Base-by-base conservation (phyloP, 345 rosid genomes). In the Orychophragmus violaceus region DNA sequence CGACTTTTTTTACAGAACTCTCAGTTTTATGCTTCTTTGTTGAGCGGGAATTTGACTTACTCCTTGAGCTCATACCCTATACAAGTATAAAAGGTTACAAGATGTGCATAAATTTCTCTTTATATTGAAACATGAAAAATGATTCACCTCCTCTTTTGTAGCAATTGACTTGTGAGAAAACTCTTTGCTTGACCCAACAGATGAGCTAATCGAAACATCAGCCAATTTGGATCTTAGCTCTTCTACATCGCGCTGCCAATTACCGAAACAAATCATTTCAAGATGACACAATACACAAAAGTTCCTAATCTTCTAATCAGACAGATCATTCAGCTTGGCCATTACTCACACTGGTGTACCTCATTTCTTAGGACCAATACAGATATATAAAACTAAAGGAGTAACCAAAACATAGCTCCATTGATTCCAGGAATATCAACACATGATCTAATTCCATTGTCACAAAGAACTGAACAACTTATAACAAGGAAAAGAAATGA, bases 221-320 rank as follows among this genome's bases (percentile, higher is more conserved):
- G 66, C 76, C 41, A 74, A 50, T 71, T 87, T 87, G 55, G 53
- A 59, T 56, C 79, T 83, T 71, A 86, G 68, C 55, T 83, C 87
- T 70, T 81, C 85, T 14, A 90, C 82, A 77, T 86, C 88, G 52
- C 81, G 71, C 98, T 87, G 88, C 59, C 63, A 75, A 27, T 63
- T 55, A 37, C 22, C 9, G 6, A 55, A 16, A 48, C 13, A 70
- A 23, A 56, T 24, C 25, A 37, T 25, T 68, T 56, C 11, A 24
- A 67, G 44, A 53, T 13, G 13, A 54, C 30, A 54, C 5, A 33
- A 63, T 42, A 16, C 24, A 16, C 45, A 39, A 23, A 23, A 23
- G 24, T 23, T 23, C 24, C 24, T n/a, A n/a, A n/a, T n/a, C 41
- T 37, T 13, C 8, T 13, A 37, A 37, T 37, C 44, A 37, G n/a